These are phyloP conservation scores for Backusella liffmaniae DNA, from an alignment of 192 early-diverging fungal genomes.

Conservation along the genomic window DNA sequence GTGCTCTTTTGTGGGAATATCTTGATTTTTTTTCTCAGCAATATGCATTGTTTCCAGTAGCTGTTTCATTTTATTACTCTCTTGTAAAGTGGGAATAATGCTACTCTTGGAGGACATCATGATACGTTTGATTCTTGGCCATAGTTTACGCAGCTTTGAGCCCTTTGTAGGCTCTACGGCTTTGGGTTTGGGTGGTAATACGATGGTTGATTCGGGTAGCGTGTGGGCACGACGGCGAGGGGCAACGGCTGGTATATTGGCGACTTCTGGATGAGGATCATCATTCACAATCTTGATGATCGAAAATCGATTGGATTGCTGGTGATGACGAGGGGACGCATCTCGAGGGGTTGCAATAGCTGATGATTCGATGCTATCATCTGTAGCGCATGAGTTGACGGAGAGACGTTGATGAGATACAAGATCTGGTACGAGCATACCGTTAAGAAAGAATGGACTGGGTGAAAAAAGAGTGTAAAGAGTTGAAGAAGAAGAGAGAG, in stretches of 20 bases:
- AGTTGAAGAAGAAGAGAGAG: not conserved
- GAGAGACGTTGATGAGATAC: slow-evolving; percentile 1
- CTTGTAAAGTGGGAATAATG: not conserved
- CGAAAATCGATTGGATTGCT: slow-evolving; percentile 10
- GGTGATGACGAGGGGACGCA: slow-evolving; percentile 12
- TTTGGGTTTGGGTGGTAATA: not conserved
- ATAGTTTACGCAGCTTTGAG: not conserved
- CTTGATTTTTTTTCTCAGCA: not conserved
- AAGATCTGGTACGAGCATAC: not conserved
- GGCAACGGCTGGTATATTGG: slow-evolving; percentile 2
- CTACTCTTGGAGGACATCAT: slow-evolving; percentile 2
- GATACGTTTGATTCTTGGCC: slow-evolving; percentile 20
- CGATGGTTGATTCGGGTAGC: not conserved
- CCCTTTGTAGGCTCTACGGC: not conserved
- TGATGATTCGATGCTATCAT: slow-evolving; percentile 24
- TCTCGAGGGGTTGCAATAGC: slow-evolving; percentile 19
- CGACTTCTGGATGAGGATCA: not conserved
- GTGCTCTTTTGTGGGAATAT: not conserved
- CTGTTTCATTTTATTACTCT: slow-evolving; percentile 7
- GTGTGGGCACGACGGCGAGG: slow-evolving; percentile 7
- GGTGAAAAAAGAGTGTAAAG: not conserved
- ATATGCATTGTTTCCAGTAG: not conserved
- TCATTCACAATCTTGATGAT: slow-evolving; percentile 17
- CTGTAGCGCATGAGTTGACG: slow-evolving; percentile 20
- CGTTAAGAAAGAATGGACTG: not conserved